phyloP scores from a whole-genome alignment of 768 basidiomycete genomes.

The Phylloporus scabripes region DNA sequence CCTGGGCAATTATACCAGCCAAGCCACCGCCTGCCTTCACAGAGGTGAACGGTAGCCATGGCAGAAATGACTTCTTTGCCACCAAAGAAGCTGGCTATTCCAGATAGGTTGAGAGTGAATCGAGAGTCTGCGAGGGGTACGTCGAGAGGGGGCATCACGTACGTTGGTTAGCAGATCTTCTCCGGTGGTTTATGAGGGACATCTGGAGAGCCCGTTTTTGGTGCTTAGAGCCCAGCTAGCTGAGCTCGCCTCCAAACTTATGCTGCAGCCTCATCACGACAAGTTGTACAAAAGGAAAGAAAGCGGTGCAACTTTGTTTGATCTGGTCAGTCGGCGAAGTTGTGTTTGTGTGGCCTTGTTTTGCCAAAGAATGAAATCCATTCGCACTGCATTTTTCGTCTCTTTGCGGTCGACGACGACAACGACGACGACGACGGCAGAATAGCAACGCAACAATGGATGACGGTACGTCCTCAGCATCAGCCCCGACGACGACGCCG shows the following conservation, averaged over 20 bases:
- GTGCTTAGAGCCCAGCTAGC: neutral
- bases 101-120: slow-evolving; percentile 25
- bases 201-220: neutral
- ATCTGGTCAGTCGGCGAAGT: neutral
- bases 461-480: slow-evolving; percentile 83
- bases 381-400: neutral
- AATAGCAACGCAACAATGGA: slow-evolving; percentile 40
- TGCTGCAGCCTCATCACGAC: neutral
- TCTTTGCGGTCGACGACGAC: slow-evolving; percentile 10
- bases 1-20: slow-evolving; percentile 38
- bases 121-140: slow-evolving; percentile 9
- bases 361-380: slow-evolving; percentile 4
- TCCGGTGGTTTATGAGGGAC: neutral
- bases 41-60: slow-evolving; percentile 32
- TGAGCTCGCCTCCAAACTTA: neutral
- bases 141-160: slow-evolving; percentile 17
- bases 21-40: slow-evolving; percentile 29
- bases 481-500: slow-evolving; percentile 60
- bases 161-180: neutral
- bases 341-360: slow-evolving; percentile 18
- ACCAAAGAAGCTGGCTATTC: slow-evolving; percentile 33
- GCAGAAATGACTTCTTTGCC: slow-evolving; percentile 33
- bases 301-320: neutral
- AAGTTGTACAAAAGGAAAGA: neutral
- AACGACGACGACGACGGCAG: slow-evolving; percentile 20